phyloP scores from a whole-genome alignment of 192 early-diverging fungal species.

The Coemansia sp. region DNA sequence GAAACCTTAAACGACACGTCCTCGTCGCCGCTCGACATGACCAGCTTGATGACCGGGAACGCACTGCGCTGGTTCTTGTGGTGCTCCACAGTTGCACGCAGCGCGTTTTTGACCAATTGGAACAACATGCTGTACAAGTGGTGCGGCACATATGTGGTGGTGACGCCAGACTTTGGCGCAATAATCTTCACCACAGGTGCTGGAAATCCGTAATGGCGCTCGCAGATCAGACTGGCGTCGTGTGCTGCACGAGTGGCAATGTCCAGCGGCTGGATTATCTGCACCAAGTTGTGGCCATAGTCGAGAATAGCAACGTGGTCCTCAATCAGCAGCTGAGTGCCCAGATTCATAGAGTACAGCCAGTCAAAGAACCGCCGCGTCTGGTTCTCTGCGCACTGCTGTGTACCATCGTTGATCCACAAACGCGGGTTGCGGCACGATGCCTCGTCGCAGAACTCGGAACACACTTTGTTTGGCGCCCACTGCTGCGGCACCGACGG shows the following conservation, averaged over 20 bases:
- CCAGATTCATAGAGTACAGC: conserved; percentile 63
- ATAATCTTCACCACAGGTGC: conserved; percentile 54
- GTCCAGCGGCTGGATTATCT: conserved; percentile 58
- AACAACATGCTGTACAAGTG: conserved; percentile 61
- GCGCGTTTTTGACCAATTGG: conserved; percentile 62
- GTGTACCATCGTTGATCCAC: conserved; percentile 49
- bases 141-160: conserved; percentile 60
- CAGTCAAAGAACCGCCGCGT: conserved; percentile 60
- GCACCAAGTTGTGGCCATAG: conserved; percentile 57
- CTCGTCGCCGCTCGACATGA: conserved; percentile 59
- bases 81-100: conserved; percentile 56
- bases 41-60: conserved; percentile 58
- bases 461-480: conserved; percentile 38
- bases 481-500: conserved; percentile 34
- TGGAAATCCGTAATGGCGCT: conserved; percentile 52
- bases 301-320: conserved; percentile 62
- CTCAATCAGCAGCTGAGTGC: conserved; percentile 63
- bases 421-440: conserved; percentile 47
- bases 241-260: conserved; percentile 56
- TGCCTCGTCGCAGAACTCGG: conserved; percentile 45
- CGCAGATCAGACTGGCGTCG: conserved; percentile 51
- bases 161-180: conserved; percentile 49
- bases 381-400: conserved; percentile 51
- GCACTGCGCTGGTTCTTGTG: conserved; percentile 24
- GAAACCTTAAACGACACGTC: conserved; percentile 66